Percentiles rank a stretch among this genome's conserved stretches.
These are phyloP conservation scores for Rhizophagus clarus DNA, from an alignment of 192 early-diverging fungal genomes.

Conservation along the genomic window DNA sequence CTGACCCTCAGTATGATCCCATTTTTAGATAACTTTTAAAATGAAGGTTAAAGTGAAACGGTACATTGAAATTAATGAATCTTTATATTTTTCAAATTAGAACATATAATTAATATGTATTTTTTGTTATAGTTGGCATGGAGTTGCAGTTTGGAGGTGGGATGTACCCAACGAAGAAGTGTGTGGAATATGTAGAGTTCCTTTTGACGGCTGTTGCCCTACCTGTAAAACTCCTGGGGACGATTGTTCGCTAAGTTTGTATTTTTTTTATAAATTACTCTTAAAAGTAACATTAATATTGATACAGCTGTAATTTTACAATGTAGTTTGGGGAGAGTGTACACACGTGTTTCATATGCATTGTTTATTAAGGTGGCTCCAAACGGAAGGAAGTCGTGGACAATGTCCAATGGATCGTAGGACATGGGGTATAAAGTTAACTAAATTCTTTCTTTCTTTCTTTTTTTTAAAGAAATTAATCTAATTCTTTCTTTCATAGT, in stretches of 20 bases:
- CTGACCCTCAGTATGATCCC: too few relatives aligned
- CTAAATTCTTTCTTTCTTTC: neutral
- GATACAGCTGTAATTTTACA: constrained; percentile 11
- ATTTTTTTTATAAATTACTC: too few relatives aligned
- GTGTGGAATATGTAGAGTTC: constrained; percentile 88
- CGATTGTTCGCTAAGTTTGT: constrained; percentile 74
- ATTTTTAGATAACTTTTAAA: too few relatives aligned
- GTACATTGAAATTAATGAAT: neutral
- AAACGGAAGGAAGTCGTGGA: constrained; percentile 66
- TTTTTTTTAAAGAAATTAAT: neutral
- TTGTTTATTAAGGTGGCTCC: constrained; percentile 84
- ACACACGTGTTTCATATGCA: constrained; percentile 94
- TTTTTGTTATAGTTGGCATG: constrained; percentile 60
- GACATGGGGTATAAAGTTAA: constrained; percentile 20
- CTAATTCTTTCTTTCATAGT: neutral
- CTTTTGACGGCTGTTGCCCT: constrained; percentile 86
- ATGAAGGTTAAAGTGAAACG: neutral
- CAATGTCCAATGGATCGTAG: constrained; percentile 88
- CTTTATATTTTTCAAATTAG: neutral
- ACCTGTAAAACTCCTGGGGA: constrained; percentile 85
- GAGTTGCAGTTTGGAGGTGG: constrained; percentile 90
- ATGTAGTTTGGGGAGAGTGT: constrained; percentile 86
- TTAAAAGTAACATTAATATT: neutral
- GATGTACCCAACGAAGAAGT: constrained; percentile 83
- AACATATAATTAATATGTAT: neutral